Evolutionary conservation across 2,329 filamentous ascomycete species (phyloP).

Genomic region (Emericellopsis atlantica): DNA sequence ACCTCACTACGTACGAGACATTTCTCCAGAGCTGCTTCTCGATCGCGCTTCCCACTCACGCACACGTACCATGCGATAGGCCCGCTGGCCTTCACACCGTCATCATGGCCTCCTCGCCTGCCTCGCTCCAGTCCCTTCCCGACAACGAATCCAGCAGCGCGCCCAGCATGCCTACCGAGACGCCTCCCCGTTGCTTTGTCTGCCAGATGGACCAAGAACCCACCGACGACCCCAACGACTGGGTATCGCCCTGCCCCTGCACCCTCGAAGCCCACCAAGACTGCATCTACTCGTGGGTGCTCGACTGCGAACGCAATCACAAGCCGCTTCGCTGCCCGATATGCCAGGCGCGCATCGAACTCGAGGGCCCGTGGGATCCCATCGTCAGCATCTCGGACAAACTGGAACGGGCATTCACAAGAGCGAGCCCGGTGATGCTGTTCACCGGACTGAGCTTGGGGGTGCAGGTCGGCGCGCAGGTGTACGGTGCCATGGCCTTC

Average conservation of each 20-base stretch:
- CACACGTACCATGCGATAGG: too few relatives aligned
- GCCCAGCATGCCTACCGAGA: slow-evolving; percentile 6
- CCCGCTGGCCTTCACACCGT: too few relatives aligned
- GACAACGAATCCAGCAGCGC: slow-evolving; percentile 1
- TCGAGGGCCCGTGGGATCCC: slow-evolving; percentile 63
- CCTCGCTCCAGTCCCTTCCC: slow-evolving; percentile 1
- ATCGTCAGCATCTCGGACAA: slow-evolving; percentile 55
- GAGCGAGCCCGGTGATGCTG: slow-evolving; percentile 49
- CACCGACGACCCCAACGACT: slow-evolving; percentile 35
- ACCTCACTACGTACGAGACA: too few relatives aligned
- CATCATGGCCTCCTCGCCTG: too few relatives aligned
- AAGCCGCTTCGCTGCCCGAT: slow-evolving; percentile 73
- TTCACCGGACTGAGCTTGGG: slow-evolving; percentile 42
- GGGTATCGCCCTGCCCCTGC: slow-evolving; percentile 85
- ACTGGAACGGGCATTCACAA: slow-evolving; percentile 40
- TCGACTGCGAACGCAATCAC: slow-evolving; percentile 62
- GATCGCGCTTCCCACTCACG: too few relatives aligned
- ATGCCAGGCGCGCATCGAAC: slow-evolving; percentile 70
- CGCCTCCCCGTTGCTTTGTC: slow-evolving; percentile 44
- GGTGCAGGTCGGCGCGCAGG: slow-evolving; percentile 35
- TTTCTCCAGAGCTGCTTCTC: too few relatives aligned
- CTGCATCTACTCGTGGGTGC: slow-evolving; percentile 84
- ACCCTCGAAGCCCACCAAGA: slow-evolving; percentile 82
- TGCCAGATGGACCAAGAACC: slow-evolving; percentile 46
- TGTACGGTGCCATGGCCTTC: slow-evolving; percentile 39